phyloP scores from a whole-genome alignment of 2,329 filamentous ascomycete species.

The Pseudogymnoascus sp. region DNA sequence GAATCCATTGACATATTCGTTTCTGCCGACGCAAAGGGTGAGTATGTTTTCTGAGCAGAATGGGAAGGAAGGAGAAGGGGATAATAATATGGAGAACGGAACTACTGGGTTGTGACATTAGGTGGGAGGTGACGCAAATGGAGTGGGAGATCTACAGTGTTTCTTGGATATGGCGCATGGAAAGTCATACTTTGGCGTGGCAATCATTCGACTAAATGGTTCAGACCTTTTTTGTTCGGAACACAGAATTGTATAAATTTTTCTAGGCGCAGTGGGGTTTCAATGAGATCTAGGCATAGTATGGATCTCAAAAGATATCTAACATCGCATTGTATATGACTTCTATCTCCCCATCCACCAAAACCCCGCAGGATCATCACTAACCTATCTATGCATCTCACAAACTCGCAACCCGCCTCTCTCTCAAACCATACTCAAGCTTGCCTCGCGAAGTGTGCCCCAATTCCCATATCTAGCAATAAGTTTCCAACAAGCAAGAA shows the following conservation, averaged over 20 bases:
- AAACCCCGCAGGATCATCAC: neutral
- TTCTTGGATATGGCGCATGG: neutral
- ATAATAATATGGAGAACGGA: neutral
- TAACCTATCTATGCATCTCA: neutral
- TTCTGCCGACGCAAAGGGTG: slow-evolving; percentile 20
- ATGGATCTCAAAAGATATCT: neutral
- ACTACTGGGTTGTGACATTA: neutral
- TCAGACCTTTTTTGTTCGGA: neutral
- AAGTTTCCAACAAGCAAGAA: slow-evolving; percentile 39
- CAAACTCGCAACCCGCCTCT: neutral
- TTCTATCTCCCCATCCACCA: neutral
- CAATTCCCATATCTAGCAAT: slow-evolving; percentile 28
- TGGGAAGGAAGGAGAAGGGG: slow-evolving; percentile 8
- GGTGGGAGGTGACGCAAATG: neutral
- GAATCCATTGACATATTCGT: slow-evolving; percentile 20
- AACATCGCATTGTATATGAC: neutral
- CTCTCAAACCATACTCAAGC: neutral
- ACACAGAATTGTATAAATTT: neutral
- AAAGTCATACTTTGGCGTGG: neutral
- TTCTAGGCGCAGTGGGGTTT: neutral
- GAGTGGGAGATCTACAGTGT: neutral
- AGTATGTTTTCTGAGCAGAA: slow-evolving; percentile 20
- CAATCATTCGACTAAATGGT: neutral
- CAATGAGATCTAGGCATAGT: neutral
- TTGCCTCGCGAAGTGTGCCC: neutral